Evolutionary conservation across 257 asterid species (phyloP), one percentile per base, ranked within the genome.

Genomic region (Salvia splendens): DNA sequence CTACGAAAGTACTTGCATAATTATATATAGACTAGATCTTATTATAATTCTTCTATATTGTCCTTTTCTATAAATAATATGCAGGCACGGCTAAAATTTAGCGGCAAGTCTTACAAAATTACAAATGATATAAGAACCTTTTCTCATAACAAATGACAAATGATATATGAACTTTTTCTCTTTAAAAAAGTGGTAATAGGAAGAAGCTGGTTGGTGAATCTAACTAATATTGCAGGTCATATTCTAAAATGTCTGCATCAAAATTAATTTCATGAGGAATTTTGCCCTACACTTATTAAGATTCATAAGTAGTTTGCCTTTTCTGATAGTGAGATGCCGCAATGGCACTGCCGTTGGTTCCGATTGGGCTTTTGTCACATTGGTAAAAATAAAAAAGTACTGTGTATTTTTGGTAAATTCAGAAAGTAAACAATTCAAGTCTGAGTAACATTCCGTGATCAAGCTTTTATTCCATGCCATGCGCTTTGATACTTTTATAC

Each of bases 271-370:
- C n/a, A 28, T 9, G 2, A 5, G 53, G 16, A 24, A 12, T 12
- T 20, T 47, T 64, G 68, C 47, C 68, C 9, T 64, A 30, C 6
- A 58, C 30, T 16, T 63, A 62, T 43, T 62, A 63, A 30, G 12
- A 24, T 1, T n/a, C 4, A 12, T n/a, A 46, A 24, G 16, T 41
- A 20, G 16, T 54, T 40, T 53, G 42, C 20, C 35, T 56, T 56
- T 33, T 59, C 47, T 59, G 65, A 59, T 40, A 59, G 33, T 0
- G 49, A 38, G 4, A 38, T 12, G 65, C 49, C n/a, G n/a, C 43
- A 8, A 15, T 8, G n/a, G 32, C 7, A 15, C 8, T 14, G 7
- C 65, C 65, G 65, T 59, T 15, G 14, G 32, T 59, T 15, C 9
- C 33, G 14, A 36, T 35, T 14, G 6, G 40, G 0, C 12, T 38